phyloP scores from a whole-genome alignment of 2,329 filamentous ascomycete species.

The Pseudogymnoascus sp. region DNA sequence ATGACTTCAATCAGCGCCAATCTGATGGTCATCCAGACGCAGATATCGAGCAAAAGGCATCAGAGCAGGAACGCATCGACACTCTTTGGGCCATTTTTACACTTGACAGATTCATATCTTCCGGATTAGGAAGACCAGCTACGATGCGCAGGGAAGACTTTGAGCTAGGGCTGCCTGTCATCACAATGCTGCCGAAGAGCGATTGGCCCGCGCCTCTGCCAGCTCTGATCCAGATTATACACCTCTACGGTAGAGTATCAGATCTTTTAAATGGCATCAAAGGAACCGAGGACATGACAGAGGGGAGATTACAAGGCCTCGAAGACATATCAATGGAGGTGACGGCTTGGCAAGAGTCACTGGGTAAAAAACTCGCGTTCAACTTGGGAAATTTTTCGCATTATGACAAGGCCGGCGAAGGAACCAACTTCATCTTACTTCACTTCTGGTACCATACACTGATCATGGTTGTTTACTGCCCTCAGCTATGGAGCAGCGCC shows the following conservation, averaged over 20 bases:
- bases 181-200: conserved; percentile 43
- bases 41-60: conserved; percentile 13
- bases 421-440: conserved; percentile 76
- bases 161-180: conserved; percentile 60
- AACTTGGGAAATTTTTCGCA: conserved; percentile 80
- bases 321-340: conserved; percentile 73
- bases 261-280: conserved; percentile 78
- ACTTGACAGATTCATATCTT: conserved; percentile 78
- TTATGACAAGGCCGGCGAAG: conserved; percentile 71
- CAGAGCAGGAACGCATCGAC: conserved; percentile 58
- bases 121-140: conserved; percentile 74
- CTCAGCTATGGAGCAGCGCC: conserved; percentile 63
- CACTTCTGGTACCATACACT: conserved; percentile 86
- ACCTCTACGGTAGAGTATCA: conserved; percentile 75
- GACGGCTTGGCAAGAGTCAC: conserved; percentile 61
- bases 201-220: conserved; percentile 73
- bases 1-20: conserved; percentile 3
- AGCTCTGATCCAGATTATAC: conserved; percentile 71
- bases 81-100: conserved; percentile 90
- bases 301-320: conserved; percentile 63
- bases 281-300: conserved; percentile 62
- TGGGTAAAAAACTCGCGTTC: conserved; percentile 70
- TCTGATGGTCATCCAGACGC: conserved; percentile 9
- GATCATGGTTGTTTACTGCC: conserved; percentile 77
- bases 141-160: conserved; percentile 80